These are phyloP conservation scores for Sergeia podlipaevii DNA, from an alignment of 208 protist species.

Conservation along the genomic window DNA sequence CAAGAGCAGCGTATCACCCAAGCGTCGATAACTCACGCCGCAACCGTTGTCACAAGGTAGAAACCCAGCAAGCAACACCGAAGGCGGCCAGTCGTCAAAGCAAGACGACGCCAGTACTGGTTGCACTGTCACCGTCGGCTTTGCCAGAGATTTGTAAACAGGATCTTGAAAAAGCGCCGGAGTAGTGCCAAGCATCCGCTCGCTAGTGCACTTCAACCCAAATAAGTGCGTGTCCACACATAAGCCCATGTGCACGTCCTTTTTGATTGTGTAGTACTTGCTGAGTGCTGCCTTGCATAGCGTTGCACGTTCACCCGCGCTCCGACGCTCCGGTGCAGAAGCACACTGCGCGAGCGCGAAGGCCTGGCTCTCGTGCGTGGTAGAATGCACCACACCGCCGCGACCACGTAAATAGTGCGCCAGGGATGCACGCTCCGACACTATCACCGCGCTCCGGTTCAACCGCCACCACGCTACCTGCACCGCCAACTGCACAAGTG, in stretches of 20 bases:
- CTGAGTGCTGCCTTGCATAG: conserved; percentile 26
- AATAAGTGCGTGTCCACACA: conserved; percentile 66
- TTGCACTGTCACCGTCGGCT: conserved; percentile 30
- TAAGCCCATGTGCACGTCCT: conserved; percentile 29
- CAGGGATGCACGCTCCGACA: conserved; percentile 47
- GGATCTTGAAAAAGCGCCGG: conserved; percentile 38
- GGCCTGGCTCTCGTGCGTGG: conserved; percentile 38
- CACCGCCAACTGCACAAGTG: conserved; percentile 37
- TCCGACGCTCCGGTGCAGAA: not conserved
- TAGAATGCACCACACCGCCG: conserved; percentile 39
- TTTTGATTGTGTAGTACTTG: conserved; percentile 21
- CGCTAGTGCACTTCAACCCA: conserved; percentile 31
- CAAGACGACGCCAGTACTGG: no score
- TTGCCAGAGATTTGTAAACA: conserved; percentile 23
- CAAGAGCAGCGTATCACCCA: conserved; percentile 19
- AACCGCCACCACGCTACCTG: conserved; percentile 80
- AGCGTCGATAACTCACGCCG: conserved; percentile 31
- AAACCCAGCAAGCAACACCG: conserved; percentile 25
- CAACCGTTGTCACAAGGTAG: conserved; percentile 38
- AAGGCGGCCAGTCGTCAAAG: conserved; percentile 27
- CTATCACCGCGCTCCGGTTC: conserved; percentile 49
- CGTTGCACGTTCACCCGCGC: conserved; percentile 2
- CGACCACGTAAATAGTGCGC: conserved; percentile 69
- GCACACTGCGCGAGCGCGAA: conserved; percentile 55
- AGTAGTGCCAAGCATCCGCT: conserved; percentile 26